Base-by-base conservation (phyloP, 2,329 filamentous ascomycete species). In the Aspergillus calidoustus region DNA sequence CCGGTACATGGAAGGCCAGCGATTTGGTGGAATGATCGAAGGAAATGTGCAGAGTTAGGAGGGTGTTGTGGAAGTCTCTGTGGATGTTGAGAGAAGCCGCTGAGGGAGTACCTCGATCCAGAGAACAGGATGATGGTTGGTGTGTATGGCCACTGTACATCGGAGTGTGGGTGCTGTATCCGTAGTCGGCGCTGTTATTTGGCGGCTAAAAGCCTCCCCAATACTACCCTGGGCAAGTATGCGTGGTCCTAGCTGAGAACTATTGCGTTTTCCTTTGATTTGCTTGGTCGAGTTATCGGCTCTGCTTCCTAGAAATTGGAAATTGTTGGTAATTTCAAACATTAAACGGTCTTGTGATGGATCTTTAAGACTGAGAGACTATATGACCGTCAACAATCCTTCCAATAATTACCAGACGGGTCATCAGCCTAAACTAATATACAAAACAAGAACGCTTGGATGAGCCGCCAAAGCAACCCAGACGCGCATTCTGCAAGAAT, bases 161-260 rank as follows among this genome's bases (percentile, higher is more conserved):
- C 2, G 17, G 56, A 52, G 25, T 52, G 56, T 46, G 47, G 22
- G 23, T 58, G 56, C 9, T 58, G 56, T 52, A 52, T 47, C 25
- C 6, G 19, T 9, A 38, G 43, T 9, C 22, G 25, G 13, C 23
- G 38, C 6, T 15, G 25, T 22, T 58, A 52, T 34, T 19, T 25
- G 5, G 38, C 48, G n/a, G 22, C 52, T 58, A 5, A n/a, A 15
- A 17, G 23, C 4, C 41, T 52, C 44, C 48, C 34, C 9, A 43
- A 15, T 55, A 47, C 31, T 48, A 48, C 19, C 25, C 23, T 44
- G 52, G 34, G 34, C 34, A 41, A 41, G 34, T 2, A 41, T 41
- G 34, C 15, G 34, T 11, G 34, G 11, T 15, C 11, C 9, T 15
- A 41, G 34, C 34, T 34, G 31, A 34, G 11, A 13, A 38, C 9